Percentiles rank a stretch among this genome's conserved stretches.
Conservation (phyloP, 1,284 basidiomycete species). For the Ganoderma sp. region DNA sequence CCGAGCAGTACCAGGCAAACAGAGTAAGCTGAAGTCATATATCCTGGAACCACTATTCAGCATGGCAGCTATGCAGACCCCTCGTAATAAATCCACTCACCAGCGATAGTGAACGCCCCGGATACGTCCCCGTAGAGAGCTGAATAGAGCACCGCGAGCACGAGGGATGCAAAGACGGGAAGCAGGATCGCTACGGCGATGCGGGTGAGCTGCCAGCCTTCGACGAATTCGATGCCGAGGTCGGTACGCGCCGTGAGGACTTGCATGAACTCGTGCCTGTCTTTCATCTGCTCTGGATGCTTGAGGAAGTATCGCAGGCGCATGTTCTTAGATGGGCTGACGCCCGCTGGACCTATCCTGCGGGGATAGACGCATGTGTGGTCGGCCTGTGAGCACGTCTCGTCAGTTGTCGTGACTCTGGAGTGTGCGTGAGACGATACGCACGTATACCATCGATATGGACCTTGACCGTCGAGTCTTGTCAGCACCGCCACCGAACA, state of each 20-base stretch:
- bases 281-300: conserved; percentile 28
- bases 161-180: conserved; percentile 26
- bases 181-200: conserved; percentile 28
- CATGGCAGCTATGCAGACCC: not conserved
- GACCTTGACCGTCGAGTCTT: conserved; percentile 6
- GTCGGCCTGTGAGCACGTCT: conserved; percentile 16
- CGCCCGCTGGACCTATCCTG: conserved; percentile 28
- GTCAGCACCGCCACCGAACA: not conserved
- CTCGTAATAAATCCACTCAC: conserved; percentile 15
- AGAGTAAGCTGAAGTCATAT: not conserved
- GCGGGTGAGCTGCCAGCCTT: conserved; percentile 32
- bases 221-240: conserved; percentile 27
- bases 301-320: conserved; percentile 31
- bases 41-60: not conserved
- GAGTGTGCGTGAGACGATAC: not conserved
- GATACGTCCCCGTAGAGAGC: conserved; percentile 23
- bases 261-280: conserved; percentile 14
- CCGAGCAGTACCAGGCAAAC: not conserved
- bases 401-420: not conserved
- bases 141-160: conserved; percentile 28
- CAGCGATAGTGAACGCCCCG: conserved; percentile 33
- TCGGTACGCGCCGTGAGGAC: conserved; percentile 3
- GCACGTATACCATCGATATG: conserved; percentile 16
- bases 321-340: conserved; percentile 29
- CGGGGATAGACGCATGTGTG: conserved; percentile 32